Percentiles rank a stretch among this genome's conserved stretches.
Evolutionary conservation across 2,329 filamentous ascomycete species (phyloP).

Genomic region (Arthrobotrys entomopaga): DNA sequence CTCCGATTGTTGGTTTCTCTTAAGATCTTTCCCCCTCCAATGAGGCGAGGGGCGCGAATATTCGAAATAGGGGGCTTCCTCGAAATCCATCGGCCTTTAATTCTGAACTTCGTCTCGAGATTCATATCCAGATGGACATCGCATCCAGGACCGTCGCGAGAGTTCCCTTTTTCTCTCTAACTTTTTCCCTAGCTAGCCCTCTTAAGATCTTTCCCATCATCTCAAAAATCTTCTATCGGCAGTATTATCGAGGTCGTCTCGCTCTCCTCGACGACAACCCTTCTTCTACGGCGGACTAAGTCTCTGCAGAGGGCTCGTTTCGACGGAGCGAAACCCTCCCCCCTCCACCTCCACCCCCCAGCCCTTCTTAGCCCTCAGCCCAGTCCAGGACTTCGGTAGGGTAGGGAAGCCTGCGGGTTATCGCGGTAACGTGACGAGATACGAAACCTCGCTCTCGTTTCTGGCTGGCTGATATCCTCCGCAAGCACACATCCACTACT

Average conservation of each 20-base stretch:
- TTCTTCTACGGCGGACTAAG: slow-evolving; percentile 31
- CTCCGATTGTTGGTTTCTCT: slow-evolving; percentile 1
- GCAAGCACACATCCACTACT: too few species aligned
- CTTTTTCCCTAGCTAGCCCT: slow-evolving; percentile 4
- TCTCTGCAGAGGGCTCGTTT: slow-evolving; percentile 48
- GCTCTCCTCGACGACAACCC: slow-evolving; percentile 18
- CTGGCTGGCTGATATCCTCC: slow-evolving; percentile 15
- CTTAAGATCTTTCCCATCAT: background rate
- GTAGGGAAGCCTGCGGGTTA: slow-evolving; percentile 5
- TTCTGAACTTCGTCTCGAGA: slow-evolving; percentile 51
- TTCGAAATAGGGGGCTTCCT: slow-evolving; percentile 42
- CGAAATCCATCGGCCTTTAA: slow-evolving; percentile 14
- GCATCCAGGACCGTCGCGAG: slow-evolving; percentile 34
- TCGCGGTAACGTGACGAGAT: slow-evolving; percentile 47
- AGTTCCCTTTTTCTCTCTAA: slow-evolving; percentile 26
- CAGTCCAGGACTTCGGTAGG: background rate
- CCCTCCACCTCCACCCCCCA: slow-evolving; percentile 20
- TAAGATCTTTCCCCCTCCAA: slow-evolving; percentile 10
- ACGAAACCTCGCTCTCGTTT: slow-evolving; percentile 8
- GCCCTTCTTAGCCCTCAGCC: slow-evolving; percentile 4
- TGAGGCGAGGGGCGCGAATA: slow-evolving; percentile 22
- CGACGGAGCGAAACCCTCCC: slow-evolving; percentile 24
- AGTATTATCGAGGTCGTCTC: slow-evolving; percentile 30
- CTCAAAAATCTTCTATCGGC: slow-evolving; percentile 41
- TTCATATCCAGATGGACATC: slow-evolving; percentile 51